These are phyloP conservation scores for Kernera saxatilis DNA, from an alignment of 345 rosid species.

Conservation along the genomic window DNA sequence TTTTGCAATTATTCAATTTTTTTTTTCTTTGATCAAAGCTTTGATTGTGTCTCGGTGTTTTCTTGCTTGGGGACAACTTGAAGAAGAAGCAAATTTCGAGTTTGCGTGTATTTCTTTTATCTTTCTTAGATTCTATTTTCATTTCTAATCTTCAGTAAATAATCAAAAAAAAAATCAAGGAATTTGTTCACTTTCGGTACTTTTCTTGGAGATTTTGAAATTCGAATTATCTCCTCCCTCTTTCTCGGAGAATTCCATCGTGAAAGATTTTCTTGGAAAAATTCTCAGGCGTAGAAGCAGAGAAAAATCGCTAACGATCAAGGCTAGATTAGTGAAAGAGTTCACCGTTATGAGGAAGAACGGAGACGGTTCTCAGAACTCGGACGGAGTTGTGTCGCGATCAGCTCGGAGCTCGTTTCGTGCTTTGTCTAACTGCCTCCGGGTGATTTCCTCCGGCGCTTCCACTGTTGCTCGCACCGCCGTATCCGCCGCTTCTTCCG, in stretches of 20 bases:
- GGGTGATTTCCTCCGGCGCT: conserved; percentile 84
- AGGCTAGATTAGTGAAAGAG: background rate
- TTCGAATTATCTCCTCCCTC: background rate
- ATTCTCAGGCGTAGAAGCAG: background rate
- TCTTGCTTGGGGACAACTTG: conserved; percentile 13
- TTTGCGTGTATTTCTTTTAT: conserved; percentile 20
- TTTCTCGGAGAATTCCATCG: background rate
- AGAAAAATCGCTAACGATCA: background rate
- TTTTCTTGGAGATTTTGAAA: background rate
- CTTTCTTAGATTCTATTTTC: conserved; percentile 19
- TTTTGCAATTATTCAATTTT: background rate
- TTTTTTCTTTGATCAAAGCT: background rate
- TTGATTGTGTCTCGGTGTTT: conserved; percentile 1
- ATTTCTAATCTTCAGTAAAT: background rate
- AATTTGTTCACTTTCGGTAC: conserved; percentile 1
- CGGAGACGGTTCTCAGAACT: conserved; percentile 44
- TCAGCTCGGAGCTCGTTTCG: conserved; percentile 76
- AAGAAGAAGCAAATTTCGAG: conserved; percentile 10
- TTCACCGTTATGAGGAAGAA: conserved; percentile 52
- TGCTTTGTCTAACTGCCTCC: conserved; percentile 64
- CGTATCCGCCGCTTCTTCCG: conserved; percentile 67
- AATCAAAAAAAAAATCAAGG: background rate
- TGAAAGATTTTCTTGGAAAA: background rate
- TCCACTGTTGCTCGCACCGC: conserved; percentile 89
- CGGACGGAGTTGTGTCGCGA: conserved; percentile 38